Conservation (phyloP, 2,329 filamentous ascomycete species). For the Neonectria neomacrospora region DNA sequence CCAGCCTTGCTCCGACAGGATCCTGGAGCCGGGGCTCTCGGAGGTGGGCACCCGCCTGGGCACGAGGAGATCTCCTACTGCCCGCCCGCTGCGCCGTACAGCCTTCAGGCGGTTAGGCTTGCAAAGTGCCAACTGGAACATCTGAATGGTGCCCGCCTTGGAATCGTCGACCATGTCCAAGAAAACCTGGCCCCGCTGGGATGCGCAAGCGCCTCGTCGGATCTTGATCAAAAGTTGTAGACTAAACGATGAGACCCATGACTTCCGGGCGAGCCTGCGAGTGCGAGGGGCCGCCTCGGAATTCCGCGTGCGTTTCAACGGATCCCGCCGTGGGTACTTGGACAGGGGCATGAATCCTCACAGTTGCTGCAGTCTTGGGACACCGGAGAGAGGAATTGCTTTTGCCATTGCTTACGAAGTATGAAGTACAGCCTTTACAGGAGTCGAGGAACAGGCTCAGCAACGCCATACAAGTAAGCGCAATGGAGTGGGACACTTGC, state of each 20-base stretch:
- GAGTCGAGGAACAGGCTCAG: slow-evolving; percentile 13
- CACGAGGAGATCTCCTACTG: slow-evolving; percentile 41
- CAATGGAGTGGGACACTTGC: slow-evolving; percentile 31
- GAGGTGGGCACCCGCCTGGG: slow-evolving; percentile 34
- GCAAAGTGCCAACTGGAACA: slow-evolving; percentile 39
- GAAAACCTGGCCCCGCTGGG: slow-evolving; percentile 31
- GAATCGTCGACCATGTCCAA: slow-evolving; percentile 29
- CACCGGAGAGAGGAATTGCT: not conserved
- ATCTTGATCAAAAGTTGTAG: slow-evolving; percentile 43
- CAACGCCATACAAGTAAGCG: slow-evolving; percentile 25
- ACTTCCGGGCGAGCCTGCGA: slow-evolving; percentile 14
- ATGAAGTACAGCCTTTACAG: not conserved
- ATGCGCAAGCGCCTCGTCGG: slow-evolving; percentile 43
- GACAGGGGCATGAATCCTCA: slow-evolving; percentile 34
- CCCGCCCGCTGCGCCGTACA: slow-evolving; percentile 29
- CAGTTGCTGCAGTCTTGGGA: slow-evolving; percentile 5
- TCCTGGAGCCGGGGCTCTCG: slow-evolving; percentile 26
- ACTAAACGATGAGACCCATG: slow-evolving; percentile 41
- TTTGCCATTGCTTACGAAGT: too few relatives aligned
- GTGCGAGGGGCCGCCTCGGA: slow-evolving; percentile 9
- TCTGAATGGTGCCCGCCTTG: slow-evolving; percentile 46
- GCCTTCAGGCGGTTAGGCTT: slow-evolving; percentile 20
- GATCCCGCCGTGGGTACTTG: slow-evolving; percentile 33
- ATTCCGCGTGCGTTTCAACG: slow-evolving; percentile 34
- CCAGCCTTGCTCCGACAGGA: slow-evolving; percentile 33